phyloP scores from a whole-genome alignment of 495 filamentous ascomycete genomes.

The Aspergillus nanangensis region DNA sequence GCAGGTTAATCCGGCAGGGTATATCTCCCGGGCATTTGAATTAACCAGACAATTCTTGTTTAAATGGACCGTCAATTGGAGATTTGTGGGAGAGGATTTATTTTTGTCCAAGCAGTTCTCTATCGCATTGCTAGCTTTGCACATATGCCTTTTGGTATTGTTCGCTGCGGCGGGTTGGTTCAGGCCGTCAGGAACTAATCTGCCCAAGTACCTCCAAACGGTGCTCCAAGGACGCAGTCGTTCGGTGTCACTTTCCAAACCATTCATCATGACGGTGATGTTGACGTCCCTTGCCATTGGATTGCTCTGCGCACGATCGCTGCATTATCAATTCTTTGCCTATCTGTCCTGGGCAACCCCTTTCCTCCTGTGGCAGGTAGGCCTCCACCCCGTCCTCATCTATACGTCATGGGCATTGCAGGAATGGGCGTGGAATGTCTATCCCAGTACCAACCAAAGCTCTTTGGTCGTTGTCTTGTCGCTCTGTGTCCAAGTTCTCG shows the following conservation, averaged over 20 bases:
- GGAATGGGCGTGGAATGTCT: slow-evolving; percentile 97
- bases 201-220: slow-evolving; percentile 47
- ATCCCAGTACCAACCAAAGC: slow-evolving; percentile 80
- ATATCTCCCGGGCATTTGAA: slow-evolving; percentile 80
- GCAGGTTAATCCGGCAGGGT: slow-evolving; percentile 59
- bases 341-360: slow-evolving; percentile 91
- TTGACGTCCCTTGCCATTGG: slow-evolving; percentile 80
- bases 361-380: slow-evolving; percentile 82
- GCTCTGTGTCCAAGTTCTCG: slow-evolving; percentile 59
- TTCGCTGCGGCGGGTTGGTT: slow-evolving; percentile 59
- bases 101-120: slow-evolving; percentile 80
- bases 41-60: slow-evolving; percentile 84
- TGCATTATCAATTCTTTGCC: slow-evolving; percentile 97
- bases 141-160: slow-evolving; percentile 58
- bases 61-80: slow-evolving; percentile 99
- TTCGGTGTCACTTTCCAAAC: slow-evolving; percentile 57
- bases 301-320: slow-evolving; percentile 80
- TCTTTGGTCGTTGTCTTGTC: slow-evolving; percentile 71
- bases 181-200: slow-evolving; percentile 40
- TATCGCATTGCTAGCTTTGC: slow-evolving; percentile 58
- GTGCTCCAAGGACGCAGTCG: slow-evolving; percentile 51
- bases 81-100: slow-evolving; percentile 75
- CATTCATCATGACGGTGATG: slow-evolving; percentile 73
- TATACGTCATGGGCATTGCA: slow-evolving; percentile 75
- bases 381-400: slow-evolving; percentile 67